phyloP scores from a whole-genome alignment of 1,284 basidiomycete genomes.

The Ustilago xerochloae region DNA sequence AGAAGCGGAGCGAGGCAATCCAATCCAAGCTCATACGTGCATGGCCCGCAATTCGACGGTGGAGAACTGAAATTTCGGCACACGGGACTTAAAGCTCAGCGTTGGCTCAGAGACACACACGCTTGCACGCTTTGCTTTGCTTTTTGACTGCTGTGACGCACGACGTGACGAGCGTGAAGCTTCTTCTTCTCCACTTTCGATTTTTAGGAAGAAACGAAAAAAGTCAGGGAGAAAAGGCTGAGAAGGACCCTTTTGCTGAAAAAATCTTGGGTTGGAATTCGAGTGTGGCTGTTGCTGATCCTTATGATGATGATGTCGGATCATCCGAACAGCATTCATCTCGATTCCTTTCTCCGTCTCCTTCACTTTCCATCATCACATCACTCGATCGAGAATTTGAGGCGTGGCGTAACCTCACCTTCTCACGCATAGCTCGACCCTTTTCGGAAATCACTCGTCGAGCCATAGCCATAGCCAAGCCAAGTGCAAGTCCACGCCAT shows the following conservation, averaged over 20 bases:
- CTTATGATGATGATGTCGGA: not conserved
- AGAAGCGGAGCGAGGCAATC: too few relatives aligned
- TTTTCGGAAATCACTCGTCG: too few relatives aligned
- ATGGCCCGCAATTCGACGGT: too few relatives aligned
- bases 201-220: not conserved
- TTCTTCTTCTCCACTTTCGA: not conserved
- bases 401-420: not conserved
- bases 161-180: too few relatives aligned
- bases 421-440: not conserved
- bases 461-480: not conserved
- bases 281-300: not conserved
- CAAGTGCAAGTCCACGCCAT: not conserved
- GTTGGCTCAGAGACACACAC: too few relatives aligned
- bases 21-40: too few relatives aligned
- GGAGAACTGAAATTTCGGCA: too few relatives aligned
- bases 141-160: too few relatives aligned
- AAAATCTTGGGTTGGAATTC: slow-evolving; percentile 3
- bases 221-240: not conserved
- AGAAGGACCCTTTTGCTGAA: not conserved
- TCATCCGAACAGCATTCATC: not conserved
- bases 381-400: not conserved
- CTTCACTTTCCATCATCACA: not conserved
- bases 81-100: too few relatives aligned
- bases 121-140: too few relatives aligned
- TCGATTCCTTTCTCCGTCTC: not conserved